Evolutionary conservation across 2,329 filamentous ascomycete species (phyloP), one percentile per base, ranked within the genome.

Genomic region (Aspergillus sp.): DNA sequence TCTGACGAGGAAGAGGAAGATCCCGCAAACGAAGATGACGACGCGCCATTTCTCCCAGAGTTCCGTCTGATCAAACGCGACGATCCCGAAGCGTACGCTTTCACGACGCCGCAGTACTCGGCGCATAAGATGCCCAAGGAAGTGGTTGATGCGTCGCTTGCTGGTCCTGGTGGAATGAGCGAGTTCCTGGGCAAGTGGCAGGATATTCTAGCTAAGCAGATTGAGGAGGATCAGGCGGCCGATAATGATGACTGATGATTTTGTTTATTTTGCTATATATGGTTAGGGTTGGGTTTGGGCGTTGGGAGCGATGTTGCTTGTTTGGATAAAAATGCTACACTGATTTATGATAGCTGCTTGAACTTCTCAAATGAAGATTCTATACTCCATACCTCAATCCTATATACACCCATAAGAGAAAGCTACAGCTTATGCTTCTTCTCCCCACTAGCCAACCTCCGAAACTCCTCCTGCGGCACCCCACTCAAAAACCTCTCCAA

Each of bases 71-170:
- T 98, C 42, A 82, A 85, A 57, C 83, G 84, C 64, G 85, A 91
- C 54, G 91, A 97, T 56, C 89, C 90, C 0, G 87, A 91, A 51
- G 90, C 90, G 1, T 93, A 89, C 64, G 86, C 86, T 57, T 94
- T 96, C 64, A 83, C 81, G 55, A 86, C 87, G 4, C 81, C 89
- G 1, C 87, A 91, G 61, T 97, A 95, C 67, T 95, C 90, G 52
- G 91, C 93, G 3, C 91, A 97, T 64, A 98, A 97, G 70, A 72
- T 98, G 58, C 93, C 93, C 0, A 90, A 85, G 66, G 93, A 98
- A 58, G 89, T 97, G 2, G 90, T 96, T 2, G 81, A 84, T 60
- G 82, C 81, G 2, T 79, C 78, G 25, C 70, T 75, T 17, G 78
- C 78, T 1, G 86, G 86, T 3, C 82, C 87, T 47, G 87, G 86